Percentiles rank a stretch among this genome's conserved stretches.
phyloP scores from a whole-genome alignment of 768 basidiomycete species.

The Cytidiella melzeri region DNA sequence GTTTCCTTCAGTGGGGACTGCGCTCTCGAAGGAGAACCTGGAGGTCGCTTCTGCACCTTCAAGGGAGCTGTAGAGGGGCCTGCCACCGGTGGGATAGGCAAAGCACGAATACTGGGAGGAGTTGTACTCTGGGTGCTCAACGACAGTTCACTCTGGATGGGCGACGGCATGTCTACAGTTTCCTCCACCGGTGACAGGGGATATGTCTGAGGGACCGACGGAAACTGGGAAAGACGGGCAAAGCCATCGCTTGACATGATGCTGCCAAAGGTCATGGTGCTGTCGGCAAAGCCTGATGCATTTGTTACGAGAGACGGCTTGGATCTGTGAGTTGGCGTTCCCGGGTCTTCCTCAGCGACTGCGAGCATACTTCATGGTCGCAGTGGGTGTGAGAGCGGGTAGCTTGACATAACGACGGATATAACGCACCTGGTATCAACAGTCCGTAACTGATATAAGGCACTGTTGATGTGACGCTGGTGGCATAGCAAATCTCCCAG shows the following conservation, averaged over 20 bases:
- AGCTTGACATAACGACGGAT: background rate
- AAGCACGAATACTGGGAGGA: slow-evolving; percentile 3
- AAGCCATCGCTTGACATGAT: slow-evolving; percentile 21
- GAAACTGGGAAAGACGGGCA: slow-evolving; percentile 43
- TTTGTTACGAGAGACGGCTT: slow-evolving; percentile 42
- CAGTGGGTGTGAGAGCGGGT: background rate
- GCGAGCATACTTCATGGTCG: background rate
- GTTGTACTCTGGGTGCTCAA: slow-evolving; percentile 3
- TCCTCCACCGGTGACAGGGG: slow-evolving; percentile 22
- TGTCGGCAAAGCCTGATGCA: slow-evolving; percentile 52
- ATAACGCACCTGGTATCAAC: slow-evolving; percentile 7
- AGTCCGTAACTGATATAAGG: slow-evolving; percentile 6
- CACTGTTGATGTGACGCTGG: slow-evolving; percentile 2
- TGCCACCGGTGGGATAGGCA: background rate
- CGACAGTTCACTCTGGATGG: slow-evolving; percentile 1
- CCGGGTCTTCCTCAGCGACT: slow-evolving; percentile 2
- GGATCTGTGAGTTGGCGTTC: slow-evolving; percentile 13
- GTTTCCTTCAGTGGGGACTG: background rate
- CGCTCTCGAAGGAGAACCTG: background rate
- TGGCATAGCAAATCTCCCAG: slow-evolving; percentile 11
- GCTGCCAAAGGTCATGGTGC: slow-evolving; percentile 42
- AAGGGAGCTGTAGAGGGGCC: background rate
- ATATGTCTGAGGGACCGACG: slow-evolving; percentile 39
- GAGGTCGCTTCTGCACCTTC: slow-evolving; percentile 6
- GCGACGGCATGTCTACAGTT: slow-evolving; percentile 1